Evolutionary conservation across 2,329 filamentous ascomycete genomes (phyloP).

Genomic region (Clonostachys chloroleuca): DNA sequence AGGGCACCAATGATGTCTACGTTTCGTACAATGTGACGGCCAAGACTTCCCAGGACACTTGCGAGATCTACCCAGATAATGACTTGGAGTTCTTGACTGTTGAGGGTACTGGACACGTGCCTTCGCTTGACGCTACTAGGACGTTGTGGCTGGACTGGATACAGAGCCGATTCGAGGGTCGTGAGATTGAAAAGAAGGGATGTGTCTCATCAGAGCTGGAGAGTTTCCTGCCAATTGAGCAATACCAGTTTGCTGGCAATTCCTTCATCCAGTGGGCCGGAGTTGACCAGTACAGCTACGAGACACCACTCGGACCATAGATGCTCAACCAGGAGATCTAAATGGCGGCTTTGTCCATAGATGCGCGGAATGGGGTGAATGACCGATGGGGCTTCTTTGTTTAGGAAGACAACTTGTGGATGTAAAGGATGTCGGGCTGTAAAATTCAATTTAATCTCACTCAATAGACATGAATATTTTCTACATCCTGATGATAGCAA

Average conservation of each 20-base stretch:
- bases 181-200: not conserved
- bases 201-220: slow-evolving; percentile 3
- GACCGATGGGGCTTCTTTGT: no score
- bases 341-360: no score
- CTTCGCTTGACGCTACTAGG: slow-evolving; percentile 6
- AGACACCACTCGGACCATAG: not conserved
- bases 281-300: not conserved
- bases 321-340: not conserved
- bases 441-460: no score
- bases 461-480: no score
- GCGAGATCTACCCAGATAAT: slow-evolving; percentile 1
- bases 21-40: slow-evolving; percentile 4
- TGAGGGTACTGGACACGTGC: slow-evolving; percentile 5
- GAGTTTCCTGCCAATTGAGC: slow-evolving; percentile 6
- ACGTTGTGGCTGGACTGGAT: slow-evolving; percentile 11
- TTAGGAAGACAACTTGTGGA: no score
- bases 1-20: slow-evolving; percentile 18
- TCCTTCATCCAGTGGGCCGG: slow-evolving; percentile 2
- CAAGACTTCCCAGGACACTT: slow-evolving; percentile 7
- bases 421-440: no score
- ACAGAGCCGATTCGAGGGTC: slow-evolving; percentile 7
- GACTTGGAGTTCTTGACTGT: slow-evolving; percentile 9
- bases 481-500: no score
- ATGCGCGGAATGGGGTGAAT: no score
- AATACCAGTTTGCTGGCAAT: slow-evolving; percentile 3